Base-by-base conservation (phyloP, 2,329 filamentous ascomycete species). In the Cryphonectria nitschkei region DNA sequence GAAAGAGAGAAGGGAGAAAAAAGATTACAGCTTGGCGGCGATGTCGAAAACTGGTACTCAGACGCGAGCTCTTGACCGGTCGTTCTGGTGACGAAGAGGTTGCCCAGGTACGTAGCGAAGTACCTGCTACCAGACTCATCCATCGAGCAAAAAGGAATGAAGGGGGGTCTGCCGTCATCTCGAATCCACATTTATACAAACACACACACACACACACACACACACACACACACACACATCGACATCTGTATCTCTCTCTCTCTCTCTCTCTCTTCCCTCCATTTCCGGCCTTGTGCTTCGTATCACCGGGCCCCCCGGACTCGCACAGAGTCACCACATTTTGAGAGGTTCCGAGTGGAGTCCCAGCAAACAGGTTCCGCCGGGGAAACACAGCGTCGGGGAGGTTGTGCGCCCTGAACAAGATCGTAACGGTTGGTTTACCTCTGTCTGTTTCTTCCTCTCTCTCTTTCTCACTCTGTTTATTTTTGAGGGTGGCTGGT, bases 311-410 rank as follows among this genome's bases (percentile, higher is more conserved):
- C 6, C 22, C 22, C 29, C 54, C 26, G 54, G 54, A 58, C 54
- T 32, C 26, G 54, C 54, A 34, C 54, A 11, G 26, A 32, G 52
- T 63, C 39, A 64, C 41, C 43, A 16, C 43, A n/a, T 52, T 39
- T 52, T 39, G 8, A 19, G 37, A 22, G 46, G 3, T 37, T 66
- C 64, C 64, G 46, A 66, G 19, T 54, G 43, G 64, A 66, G 46
- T 66, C 64, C 64, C 64, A 66, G n/a, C 29, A 66, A 32, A 7
- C 32, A 41, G 43, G 64, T 22, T 66, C 43, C 52, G 64, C 29
- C 22, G 43, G 46, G 41, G 14, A 22, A 19, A 39, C 19, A 32
- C 46, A 37, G 19, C 29, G 32, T 34, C 54, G 54, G 54, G 54
- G 54, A 58, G 54, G 54, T 58, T 58, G 54, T 34, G 54, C 26